A percentile compares a stretch with the other conserved stretches of the same genome.
Conservation (phyloP, 2,329 filamentous ascomycete genomes). For the Paraphoma chrysanthemicola region DNA sequence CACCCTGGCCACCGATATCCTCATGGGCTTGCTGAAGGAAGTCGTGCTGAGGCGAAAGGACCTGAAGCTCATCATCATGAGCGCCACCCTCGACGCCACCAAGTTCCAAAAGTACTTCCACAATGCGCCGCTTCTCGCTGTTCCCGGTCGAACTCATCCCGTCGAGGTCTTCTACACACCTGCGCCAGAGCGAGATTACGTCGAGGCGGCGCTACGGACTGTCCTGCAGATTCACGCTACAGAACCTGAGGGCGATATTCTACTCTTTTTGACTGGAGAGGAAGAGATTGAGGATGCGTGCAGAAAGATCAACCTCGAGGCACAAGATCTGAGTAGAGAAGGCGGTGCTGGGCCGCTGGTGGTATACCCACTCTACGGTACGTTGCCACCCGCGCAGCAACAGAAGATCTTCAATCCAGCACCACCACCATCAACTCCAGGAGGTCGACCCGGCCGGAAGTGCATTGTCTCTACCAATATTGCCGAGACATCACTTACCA, state of each 20-base stretch:
- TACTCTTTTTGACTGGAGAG: constrained; percentile 95
- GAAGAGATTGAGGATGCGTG: constrained; percentile 98
- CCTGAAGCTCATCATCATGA: constrained; percentile 94
- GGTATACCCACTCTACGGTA: constrained; percentile 93
- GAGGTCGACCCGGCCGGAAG: constrained; percentile 89
- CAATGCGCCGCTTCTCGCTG: constrained; percentile 88
- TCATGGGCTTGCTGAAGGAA: constrained; percentile 95
- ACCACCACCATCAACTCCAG: constrained; percentile 73
- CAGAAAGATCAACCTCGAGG: constrained; percentile 88
- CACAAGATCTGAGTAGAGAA: constrained; percentile 89
- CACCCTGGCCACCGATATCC: constrained; percentile 92
- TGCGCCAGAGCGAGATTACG: constrained; percentile 94
- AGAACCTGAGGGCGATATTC: constrained; percentile 88
- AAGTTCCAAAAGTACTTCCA: constrained; percentile 99
- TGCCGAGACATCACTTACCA: constrained; percentile 95
- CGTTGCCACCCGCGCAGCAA: constrained; percentile 89
- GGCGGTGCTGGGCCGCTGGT: constrained; percentile 88
- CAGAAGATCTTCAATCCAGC: constrained; percentile 94
- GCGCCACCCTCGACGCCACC: constrained; percentile 92
- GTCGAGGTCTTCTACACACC: constrained; percentile 99
- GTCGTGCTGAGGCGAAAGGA: constrained; percentile 85
- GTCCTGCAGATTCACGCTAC: constrained; percentile 96
- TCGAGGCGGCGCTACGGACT: constrained; percentile 92
- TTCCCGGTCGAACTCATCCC: constrained; percentile 92
- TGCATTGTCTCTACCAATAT: constrained; percentile 96